These are phyloP conservation scores for Butyriboletus loyo DNA, from an alignment of 768 basidiomycete genomes.

Conservation along the genomic window DNA sequence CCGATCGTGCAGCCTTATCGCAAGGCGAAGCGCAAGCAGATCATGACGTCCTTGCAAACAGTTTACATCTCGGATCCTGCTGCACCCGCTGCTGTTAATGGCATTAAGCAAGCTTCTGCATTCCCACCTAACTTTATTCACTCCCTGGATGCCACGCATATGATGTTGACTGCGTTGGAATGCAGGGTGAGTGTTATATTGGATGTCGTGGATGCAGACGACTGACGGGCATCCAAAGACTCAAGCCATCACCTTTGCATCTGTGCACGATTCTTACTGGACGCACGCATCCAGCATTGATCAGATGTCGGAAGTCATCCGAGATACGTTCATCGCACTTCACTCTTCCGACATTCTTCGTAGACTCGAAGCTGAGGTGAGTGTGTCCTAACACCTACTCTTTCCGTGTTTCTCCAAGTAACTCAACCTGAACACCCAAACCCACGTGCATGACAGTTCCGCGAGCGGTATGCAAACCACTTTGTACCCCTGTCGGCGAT, in stretches of 20 bases:
- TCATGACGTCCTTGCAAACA: slow-evolving; percentile 80
- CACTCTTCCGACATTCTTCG: slow-evolving; percentile 84
- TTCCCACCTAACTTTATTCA: slow-evolving; percentile 99
- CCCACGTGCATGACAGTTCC: slow-evolving; percentile 46
- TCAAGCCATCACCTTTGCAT: slow-evolving; percentile 79
- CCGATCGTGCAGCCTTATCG: slow-evolving; percentile 97
- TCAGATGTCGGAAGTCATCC: slow-evolving; percentile 83
- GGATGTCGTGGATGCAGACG: not conserved
- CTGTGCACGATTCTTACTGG: slow-evolving; percentile 99
- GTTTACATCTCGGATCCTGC: slow-evolving; percentile 90
- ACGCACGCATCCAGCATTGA: slow-evolving; percentile 89
- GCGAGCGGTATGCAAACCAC: slow-evolving; percentile 72
- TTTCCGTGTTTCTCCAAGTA: not conserved
- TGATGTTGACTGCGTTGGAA: slow-evolving; percentile 93
- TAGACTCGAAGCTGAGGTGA: slow-evolving; percentile 70
- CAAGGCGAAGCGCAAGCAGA: slow-evolving; percentile 75
- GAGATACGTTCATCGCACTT: slow-evolving; percentile 89
- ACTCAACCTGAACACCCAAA: not conserved
- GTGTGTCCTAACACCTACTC: slow-evolving; percentile 10
- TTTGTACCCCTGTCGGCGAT: slow-evolving; percentile 58
- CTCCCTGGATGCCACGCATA: slow-evolving; percentile 96
- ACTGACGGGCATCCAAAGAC: slow-evolving; percentile 42
- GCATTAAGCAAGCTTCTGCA: slow-evolving; percentile 86
- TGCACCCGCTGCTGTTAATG: slow-evolving; percentile 71
- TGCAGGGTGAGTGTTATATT: slow-evolving; percentile 57